phyloP scores from a whole-genome alignment of 495 filamentous ascomycete species.

The Penicillium lagena region DNA sequence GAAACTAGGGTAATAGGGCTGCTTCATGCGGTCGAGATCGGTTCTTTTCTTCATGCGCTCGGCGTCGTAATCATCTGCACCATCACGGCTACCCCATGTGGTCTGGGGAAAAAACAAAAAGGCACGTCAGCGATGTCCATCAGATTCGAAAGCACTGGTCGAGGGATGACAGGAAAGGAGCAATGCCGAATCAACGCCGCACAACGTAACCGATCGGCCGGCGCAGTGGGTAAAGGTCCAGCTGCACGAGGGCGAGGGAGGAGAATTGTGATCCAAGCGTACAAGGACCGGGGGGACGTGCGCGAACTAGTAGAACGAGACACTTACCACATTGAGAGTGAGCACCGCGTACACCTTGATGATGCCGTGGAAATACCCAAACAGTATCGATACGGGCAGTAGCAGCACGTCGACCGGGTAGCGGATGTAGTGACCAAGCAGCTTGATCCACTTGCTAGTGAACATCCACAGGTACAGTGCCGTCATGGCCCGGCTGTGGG shows the following conservation, averaged over 20 bases:
- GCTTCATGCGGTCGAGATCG: slow-evolving; percentile 34
- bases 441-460: slow-evolving; percentile 71
- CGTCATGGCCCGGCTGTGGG: slow-evolving; percentile 39
- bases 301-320: slow-evolving; percentile 7
- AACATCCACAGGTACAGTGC: slow-evolving; percentile 55
- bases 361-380: slow-evolving; percentile 70
- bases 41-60: slow-evolving; percentile 49
- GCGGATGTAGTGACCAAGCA: slow-evolving; percentile 65
- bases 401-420: slow-evolving; percentile 63
- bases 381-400: slow-evolving; percentile 67
- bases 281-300: slow-evolving; percentile 5
- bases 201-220: no score
- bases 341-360: slow-evolving; percentile 71
- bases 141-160: slow-evolving; percentile 1
- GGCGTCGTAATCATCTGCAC: slow-evolving; percentile 50
- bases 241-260: slow-evolving; percentile 19
- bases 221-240: slow-evolving; percentile 10
- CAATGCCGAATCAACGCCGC: background rate
- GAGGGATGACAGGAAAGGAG: background rate
- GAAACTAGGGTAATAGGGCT: slow-evolving; percentile 25
- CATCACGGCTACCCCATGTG: slow-evolving; percentile 53
- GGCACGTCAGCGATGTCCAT: slow-evolving; percentile 6
- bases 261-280: slow-evolving; percentile 23
- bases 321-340: slow-evolving; percentile 64
- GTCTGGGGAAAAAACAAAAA: slow-evolving; percentile 29